phyloP scores from a whole-genome alignment of 1,284 basidiomycete species.

The Phylloboletellus chloephorus region DNA sequence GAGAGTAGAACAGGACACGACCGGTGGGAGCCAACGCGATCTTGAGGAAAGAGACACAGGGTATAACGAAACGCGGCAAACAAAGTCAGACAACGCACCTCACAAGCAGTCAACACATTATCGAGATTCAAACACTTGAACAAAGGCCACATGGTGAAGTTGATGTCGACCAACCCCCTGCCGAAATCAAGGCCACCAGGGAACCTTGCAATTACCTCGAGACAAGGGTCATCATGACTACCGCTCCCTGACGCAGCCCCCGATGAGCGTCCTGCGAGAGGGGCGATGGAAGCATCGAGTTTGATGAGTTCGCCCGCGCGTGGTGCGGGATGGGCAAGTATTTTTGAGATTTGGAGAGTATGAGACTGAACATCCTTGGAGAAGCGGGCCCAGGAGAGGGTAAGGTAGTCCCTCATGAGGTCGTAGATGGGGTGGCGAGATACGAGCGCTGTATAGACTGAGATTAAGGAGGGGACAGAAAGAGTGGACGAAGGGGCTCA shows the following conservation, averaged over 20 bases:
- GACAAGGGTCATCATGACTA: constrained; percentile 57
- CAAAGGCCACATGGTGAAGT: constrained; percentile 95
- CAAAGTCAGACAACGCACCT: constrained; percentile 45
- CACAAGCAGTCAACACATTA: constrained; percentile 89
- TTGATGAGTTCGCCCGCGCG: constrained; percentile 81
- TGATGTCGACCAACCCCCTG: constrained; percentile 76
- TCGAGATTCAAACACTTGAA: constrained; percentile 94
- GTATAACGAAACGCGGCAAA: background rate
- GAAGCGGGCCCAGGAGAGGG: constrained; percentile 88
- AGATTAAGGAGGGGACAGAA: constrained; percentile 8
- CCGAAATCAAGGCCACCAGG: constrained; percentile 83
- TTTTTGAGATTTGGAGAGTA: constrained; percentile 79
- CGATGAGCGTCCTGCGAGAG: constrained; percentile 20
- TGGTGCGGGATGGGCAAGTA: constrained; percentile 77
- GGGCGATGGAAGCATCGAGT: constrained; percentile 59
- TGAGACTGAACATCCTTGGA: constrained; percentile 88
- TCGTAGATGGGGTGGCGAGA: constrained; percentile 91
- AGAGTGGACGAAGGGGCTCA: constrained; percentile 37
- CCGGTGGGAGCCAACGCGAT: constrained; percentile 93
- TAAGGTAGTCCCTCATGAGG: constrained; percentile 88
- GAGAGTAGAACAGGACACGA: constrained; percentile 83
- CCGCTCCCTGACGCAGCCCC: constrained; percentile 36
- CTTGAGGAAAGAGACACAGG: constrained; percentile 33
- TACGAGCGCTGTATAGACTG: constrained; percentile 57
- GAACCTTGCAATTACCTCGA: constrained; percentile 82